phyloP scores from a whole-genome alignment of 1,139 yeast genomes.

The Diutina sp. region DNA sequence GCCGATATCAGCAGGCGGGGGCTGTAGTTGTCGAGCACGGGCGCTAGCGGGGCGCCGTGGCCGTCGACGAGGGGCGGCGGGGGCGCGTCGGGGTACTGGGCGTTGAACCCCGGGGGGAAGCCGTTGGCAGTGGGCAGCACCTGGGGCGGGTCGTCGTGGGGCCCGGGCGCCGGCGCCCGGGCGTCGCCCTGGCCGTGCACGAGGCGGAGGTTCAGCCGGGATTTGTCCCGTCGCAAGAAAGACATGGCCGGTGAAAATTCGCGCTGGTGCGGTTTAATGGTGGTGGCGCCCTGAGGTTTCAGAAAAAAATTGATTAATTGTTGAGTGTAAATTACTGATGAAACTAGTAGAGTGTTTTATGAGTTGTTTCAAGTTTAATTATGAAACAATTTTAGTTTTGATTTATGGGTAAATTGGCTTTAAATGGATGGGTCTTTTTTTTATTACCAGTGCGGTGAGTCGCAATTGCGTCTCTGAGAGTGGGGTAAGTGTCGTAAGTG shows the following conservation, averaged over 20 bases:
- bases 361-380: no score
- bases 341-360: no score
- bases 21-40: constrained; percentile 3
- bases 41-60: neutral
- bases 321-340: no score
- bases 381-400: no score
- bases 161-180: constrained; percentile 3
- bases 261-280: neutral
- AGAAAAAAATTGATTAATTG: no score
- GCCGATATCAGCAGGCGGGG: constrained; percentile 7
- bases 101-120: neutral
- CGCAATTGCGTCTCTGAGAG: neutral
- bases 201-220: constrained; percentile 10
- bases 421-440: no score
- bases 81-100: neutral
- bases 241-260: constrained; percentile 11
- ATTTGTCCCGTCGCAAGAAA: constrained; percentile 18
- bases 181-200: neutral
- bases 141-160: neutral
- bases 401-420: no score
- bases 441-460: neutral
- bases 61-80: neutral
- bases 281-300: no score
- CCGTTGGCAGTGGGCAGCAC: neutral
- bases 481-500: neutral